Percentiles rank a stretch among this genome's conserved stretches.
phyloP scores from a whole-genome alignment of 495 filamentous ascomycete species.

The Xylaria castorea region DNA sequence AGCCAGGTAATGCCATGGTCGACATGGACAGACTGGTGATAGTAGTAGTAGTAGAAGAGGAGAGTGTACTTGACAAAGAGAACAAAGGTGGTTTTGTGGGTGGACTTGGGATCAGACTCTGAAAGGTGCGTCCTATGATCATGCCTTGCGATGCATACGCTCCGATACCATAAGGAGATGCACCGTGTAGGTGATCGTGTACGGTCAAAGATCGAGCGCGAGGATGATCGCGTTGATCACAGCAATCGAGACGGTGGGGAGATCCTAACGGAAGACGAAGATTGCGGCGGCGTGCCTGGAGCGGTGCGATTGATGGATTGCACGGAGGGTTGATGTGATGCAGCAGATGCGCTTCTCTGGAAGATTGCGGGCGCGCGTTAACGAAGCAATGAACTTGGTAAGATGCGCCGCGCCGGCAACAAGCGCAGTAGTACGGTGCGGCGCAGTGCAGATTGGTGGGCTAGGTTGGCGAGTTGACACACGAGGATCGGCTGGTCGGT shows the following conservation, averaged over 20 bases:
- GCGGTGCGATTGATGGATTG: conserved; percentile 23
- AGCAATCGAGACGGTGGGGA: conserved; percentile 35
- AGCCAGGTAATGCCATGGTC: conserved; percentile 50
- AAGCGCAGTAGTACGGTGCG: conserved; percentile 32
- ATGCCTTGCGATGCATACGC: conserved; percentile 54
- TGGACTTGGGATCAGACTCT: conserved; percentile 44
- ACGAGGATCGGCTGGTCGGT: conserved; percentile 42
- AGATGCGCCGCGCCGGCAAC: conserved; percentile 31
- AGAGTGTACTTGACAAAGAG: conserved; percentile 46
- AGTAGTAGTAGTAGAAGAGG: conserved; percentile 40
- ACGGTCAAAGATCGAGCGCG: conserved; percentile 26
- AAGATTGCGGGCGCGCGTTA: conserved; percentile 17
- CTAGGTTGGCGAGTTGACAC: conserved; percentile 31
- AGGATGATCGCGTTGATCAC: conserved; percentile 56
- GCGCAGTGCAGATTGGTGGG: conserved; percentile 36
- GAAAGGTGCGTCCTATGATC: conserved; percentile 48
- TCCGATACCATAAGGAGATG: conserved; percentile 26
- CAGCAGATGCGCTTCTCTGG: not conserved
- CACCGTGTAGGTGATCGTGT: conserved; percentile 29
- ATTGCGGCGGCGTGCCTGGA: conserved; percentile 19
- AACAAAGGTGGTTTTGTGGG: conserved; percentile 39
- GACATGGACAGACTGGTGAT: conserved; percentile 38
- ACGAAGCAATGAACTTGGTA: conserved; percentile 7
- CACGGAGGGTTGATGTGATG: conserved; percentile 11
- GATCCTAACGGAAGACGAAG: conserved; percentile 3